phyloP scores from a whole-genome alignment of 2,329 filamentous ascomycete genomes.

The Trichoderma breve region DNA sequence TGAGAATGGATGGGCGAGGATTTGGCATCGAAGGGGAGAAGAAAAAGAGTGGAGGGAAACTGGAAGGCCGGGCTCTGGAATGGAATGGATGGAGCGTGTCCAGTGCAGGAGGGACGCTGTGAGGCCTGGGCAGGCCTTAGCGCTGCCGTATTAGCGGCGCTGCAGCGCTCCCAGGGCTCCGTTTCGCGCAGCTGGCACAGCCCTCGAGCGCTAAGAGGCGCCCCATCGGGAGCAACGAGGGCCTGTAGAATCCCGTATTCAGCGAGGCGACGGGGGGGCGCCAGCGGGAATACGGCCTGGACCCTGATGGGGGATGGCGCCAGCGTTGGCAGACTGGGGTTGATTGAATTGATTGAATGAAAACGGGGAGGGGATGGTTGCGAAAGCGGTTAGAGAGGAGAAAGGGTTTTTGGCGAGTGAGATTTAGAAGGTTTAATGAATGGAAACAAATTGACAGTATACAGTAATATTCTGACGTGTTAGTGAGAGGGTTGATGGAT shows the following conservation, averaged over 20 bases:
- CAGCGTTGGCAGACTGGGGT: neutral
- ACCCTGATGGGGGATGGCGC: neutral
- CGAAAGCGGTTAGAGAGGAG: neutral
- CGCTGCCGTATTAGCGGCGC: neutral
- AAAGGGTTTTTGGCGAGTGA: neutral
- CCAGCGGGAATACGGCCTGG: slow-evolving; percentile 13
- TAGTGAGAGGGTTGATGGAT: neutral
- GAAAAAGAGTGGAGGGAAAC: neutral
- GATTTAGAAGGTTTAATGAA: neutral
- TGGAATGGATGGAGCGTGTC: neutral
- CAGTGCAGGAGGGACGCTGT: neutral
- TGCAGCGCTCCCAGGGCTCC: slow-evolving; percentile 5
- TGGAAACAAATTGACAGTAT: neutral
- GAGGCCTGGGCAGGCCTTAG: neutral
- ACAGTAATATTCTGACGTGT: neutral
- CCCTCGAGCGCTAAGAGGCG: slow-evolving; percentile 10
- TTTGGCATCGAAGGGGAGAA: neutral
- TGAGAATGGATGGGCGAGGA: neutral
- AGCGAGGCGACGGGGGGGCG: neutral
- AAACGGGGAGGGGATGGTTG: neutral
- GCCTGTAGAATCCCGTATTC: slow-evolving; percentile 17
- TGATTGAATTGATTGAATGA: neutral
- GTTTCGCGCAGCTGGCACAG: slow-evolving; percentile 8
- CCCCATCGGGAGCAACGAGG: slow-evolving; percentile 16
- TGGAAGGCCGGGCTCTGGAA: neutral